Conservation (phyloP, 148 eudicot species). For the Camellia lanceoleosa region DNA sequence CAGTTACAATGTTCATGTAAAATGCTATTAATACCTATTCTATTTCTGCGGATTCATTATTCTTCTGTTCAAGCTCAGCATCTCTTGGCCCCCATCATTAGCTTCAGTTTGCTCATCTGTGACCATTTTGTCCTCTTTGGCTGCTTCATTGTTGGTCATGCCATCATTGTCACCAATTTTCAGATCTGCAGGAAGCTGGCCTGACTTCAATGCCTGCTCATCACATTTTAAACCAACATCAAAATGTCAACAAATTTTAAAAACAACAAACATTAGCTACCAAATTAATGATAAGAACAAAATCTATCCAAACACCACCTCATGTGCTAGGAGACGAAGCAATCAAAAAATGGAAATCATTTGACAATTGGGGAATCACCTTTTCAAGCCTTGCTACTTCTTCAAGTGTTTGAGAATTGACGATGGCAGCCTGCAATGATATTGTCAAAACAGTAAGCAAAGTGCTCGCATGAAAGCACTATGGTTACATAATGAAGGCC, state of each 20-base stretch:
- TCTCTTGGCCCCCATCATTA: conserved; percentile 29
- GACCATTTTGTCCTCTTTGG: conserved; percentile 51
- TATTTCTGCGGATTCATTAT: conserved; percentile 40
- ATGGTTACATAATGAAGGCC: neutral
- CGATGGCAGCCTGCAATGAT: conserved; percentile 89
- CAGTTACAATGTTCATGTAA: neutral
- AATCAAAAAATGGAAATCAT: neutral
- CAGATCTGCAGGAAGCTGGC: conserved; percentile 87
- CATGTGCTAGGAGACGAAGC: neutral
- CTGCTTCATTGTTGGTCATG: conserved; percentile 26
- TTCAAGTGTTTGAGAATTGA: conserved; percentile 95
- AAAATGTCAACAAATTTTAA: neutral
- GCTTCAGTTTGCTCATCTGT: conserved; percentile 48
- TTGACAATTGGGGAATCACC: conserved; percentile 38
- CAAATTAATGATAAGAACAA: neutral
- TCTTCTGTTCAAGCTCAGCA: conserved; percentile 33
- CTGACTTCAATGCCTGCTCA: conserved; percentile 69
- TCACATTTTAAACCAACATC: conserved; percentile 13
- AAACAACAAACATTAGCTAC: neutral
- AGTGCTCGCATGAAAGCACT: neutral
- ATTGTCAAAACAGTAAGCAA: conserved; percentile 2
- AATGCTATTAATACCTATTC: conserved; percentile 36
- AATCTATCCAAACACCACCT: neutral
- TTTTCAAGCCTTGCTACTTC: conserved; percentile 98
- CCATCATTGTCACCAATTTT: conserved; percentile 41